Evolutionary conservation across 805 yeast species (phyloP).

Genomic region (Saccharomyces mikatae): DNA sequence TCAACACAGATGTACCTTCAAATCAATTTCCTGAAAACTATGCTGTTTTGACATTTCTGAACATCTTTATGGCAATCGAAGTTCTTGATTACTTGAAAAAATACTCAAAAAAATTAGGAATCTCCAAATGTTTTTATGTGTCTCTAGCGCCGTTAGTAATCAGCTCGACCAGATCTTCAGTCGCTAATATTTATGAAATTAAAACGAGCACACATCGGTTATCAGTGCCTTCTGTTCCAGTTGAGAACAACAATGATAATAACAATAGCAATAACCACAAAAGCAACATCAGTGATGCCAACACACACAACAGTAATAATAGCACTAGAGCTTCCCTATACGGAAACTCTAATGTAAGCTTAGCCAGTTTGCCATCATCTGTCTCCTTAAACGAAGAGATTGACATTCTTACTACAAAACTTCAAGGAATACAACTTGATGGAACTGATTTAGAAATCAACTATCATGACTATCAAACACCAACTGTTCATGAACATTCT

Average conservation of each 20-base stretch:
- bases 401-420: constrained; percentile 5
- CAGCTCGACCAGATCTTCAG: neutral
- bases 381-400: constrained; percentile 10
- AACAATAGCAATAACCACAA: neutral
- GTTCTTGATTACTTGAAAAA: constrained; percentile 14
- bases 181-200: neutral
- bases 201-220: neutral
- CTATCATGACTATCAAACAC: constrained; percentile 10
- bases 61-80: constrained; percentile 24
- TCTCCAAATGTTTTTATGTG: constrained; percentile 14
- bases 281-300: neutral
- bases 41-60: constrained; percentile 20
- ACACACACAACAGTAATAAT: neutral
- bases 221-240: neutral
- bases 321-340: neutral
- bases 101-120: constrained; percentile 3
- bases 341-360: constrained; percentile 7
- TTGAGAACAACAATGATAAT: constrained; percentile 3
- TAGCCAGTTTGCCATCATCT: constrained; percentile 11
- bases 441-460: constrained; percentile 9
- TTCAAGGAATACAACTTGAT: constrained; percentile 9
- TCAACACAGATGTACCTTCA: constrained; percentile 9
- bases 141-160: constrained; percentile 3
- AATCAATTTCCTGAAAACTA: constrained; percentile 19
- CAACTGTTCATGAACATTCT: constrained; percentile 8